phyloP scores from a whole-genome alignment of 371 early-diverging fungal species.

The Syncephalastrum sp. region DNA sequence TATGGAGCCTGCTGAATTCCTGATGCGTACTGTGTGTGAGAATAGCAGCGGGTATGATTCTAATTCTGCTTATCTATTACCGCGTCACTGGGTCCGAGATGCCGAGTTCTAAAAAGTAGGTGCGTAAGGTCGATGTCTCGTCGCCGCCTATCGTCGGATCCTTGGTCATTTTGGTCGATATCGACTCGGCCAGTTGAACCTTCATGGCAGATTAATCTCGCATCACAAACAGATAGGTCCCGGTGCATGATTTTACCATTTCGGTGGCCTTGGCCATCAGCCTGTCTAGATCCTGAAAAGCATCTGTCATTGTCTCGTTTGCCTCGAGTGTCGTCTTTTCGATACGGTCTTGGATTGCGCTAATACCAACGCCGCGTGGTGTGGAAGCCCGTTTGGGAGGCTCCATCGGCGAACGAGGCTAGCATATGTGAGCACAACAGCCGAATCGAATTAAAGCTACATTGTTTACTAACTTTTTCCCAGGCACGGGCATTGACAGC shows the following conservation, averaged over 20 bases:
- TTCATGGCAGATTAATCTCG: slow-evolving; percentile 7
- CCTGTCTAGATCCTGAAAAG: slow-evolving; percentile 84
- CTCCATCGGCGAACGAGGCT: slow-evolving; percentile 6
- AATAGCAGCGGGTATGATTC: background rate
- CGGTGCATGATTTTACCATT: slow-evolving; percentile 62
- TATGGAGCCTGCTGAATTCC: slow-evolving; percentile 80
- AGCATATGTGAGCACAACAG: background rate
- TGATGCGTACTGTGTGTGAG: slow-evolving; percentile 12
- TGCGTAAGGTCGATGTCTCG: slow-evolving; percentile 61
- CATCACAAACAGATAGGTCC: slow-evolving; percentile 18
- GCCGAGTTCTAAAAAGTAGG: slow-evolving; percentile 80
- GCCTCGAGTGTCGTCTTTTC: slow-evolving; percentile 62
- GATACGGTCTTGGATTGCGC: slow-evolving; percentile 72
- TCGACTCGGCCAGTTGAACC: slow-evolving; percentile 74
- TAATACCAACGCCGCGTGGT: slow-evolving; percentile 41
- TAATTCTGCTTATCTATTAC: slow-evolving; percentile 28
- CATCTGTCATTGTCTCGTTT: slow-evolving; percentile 71
- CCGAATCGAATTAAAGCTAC: background rate
- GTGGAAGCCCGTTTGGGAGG: slow-evolving; percentile 10
- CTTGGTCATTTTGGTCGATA: slow-evolving; percentile 61
- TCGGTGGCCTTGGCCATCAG: slow-evolving; percentile 85
- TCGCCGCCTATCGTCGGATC: slow-evolving; percentile 41
- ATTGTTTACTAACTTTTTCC: slow-evolving; percentile 42
- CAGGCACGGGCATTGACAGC: slow-evolving; percentile 63
- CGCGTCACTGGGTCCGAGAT: slow-evolving; percentile 87